Conservation (phyloP, 495 filamentous ascomycete genomes). For the Talaromyces trachyspermus region DNA sequence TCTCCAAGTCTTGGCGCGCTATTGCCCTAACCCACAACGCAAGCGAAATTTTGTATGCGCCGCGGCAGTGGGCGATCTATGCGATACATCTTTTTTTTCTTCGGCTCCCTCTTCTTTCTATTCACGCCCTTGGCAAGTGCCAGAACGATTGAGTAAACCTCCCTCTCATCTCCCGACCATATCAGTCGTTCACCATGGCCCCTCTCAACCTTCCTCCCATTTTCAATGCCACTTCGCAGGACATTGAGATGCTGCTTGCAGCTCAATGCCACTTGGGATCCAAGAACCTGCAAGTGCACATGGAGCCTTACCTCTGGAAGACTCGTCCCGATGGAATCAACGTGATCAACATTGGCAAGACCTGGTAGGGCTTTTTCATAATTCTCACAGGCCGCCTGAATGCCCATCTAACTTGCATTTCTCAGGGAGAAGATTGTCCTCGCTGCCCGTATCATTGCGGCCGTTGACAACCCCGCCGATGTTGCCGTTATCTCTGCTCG, state of each 20-base stretch:
- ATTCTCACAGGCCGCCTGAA: constrained; percentile 9
- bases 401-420: background rate
- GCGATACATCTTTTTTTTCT: constrained; percentile 1
- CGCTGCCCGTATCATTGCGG: constrained; percentile 95
- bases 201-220: constrained; percentile 81
- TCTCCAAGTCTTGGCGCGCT: constrained; percentile 8
- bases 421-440: constrained; percentile 98
- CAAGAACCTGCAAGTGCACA: constrained; percentile 98
- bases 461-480: constrained; percentile 98
- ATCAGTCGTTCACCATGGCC: constrained; percentile 76
- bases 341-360: constrained; percentile 99
- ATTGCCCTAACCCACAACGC: constrained; percentile 10
- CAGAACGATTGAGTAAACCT: constrained; percentile 47
- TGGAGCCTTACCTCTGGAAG: constrained; percentile 99
- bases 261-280: constrained; percentile 94
- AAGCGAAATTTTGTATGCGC: constrained; percentile 7
- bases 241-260: constrained; percentile 98
- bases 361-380: constrained; percentile 60
- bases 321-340: constrained; percentile 96
- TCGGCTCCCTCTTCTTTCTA: constrained; percentile 26
- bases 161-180: constrained; percentile 34
- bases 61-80: background rate
- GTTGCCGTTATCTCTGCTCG: constrained; percentile 98
- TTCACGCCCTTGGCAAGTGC: constrained; percentile 41
- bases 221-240: constrained; percentile 78